Evolutionary conservation across 805 yeast genomes (phyloP), one percentile per base, ranked within the genome.

Genomic region (Candida oleophila): DNA sequence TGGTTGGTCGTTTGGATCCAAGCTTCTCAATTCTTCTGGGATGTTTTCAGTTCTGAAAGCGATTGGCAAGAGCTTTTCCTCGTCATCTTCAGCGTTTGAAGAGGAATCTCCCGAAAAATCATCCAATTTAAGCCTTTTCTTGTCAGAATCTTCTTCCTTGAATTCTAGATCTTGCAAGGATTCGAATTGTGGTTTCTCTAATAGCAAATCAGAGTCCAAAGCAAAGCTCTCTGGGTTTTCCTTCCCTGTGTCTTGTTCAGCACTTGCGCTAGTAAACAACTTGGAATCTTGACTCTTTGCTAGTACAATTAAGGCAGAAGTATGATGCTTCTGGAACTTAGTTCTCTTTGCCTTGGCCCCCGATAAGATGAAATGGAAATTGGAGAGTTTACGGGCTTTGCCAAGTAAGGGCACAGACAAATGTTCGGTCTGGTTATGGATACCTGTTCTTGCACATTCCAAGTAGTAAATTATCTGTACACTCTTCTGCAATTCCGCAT

Each of bases 261-360:
- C 11, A 7, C 30, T 25, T 9, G 22, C 8, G 18, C 41, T 50
- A 25, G 57, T 59, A 43, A 52, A 65, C 14, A 66, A 54, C 9
- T 59, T 49, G 22, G 64, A 46, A 1, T 57, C 60, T 19, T 66
- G 59, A 42, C 80, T 73, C 46, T 80, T 77, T 1, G 98, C 98
- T 18, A 92, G 66, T 21, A 89, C 79, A 14, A 91, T 77, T 49
- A 92, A 76, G 35, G 89, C 81, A 0, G 96, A 78, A 21, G 85
- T 78, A n/a, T 83, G 80, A 30, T 72, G 75, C 41, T 76, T 75
- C 66, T 92, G 98, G 62, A 72, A 88, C 62, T 87, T 87, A 3
- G 98, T 92, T 59, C 94, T 76, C 60, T 83, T 85, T 8, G 96
- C 97, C 55, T 83, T 83, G 46, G 94, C 87, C 54, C 98, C 98